phyloP scores from a whole-genome alignment of 2,329 filamentous ascomycete species.

The Lasiodiplodia gonubiensis region DNA sequence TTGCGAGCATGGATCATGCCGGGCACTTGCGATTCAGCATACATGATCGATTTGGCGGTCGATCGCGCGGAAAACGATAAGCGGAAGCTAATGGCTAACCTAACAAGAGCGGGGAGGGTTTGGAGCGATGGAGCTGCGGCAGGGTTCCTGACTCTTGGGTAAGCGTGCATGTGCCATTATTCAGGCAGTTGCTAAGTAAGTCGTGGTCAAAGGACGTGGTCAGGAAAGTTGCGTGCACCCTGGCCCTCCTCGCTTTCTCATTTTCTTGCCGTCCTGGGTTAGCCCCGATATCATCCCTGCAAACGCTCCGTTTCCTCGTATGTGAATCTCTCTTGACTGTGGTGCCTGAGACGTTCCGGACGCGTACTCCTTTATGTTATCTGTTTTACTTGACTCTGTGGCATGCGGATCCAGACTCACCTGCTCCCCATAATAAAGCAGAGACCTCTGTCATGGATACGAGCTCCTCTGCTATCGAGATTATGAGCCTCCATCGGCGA shows the following conservation, averaged over 20 bases:
- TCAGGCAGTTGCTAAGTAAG: not conserved
- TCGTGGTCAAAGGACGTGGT: not conserved
- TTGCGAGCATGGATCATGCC: slow-evolving; percentile 15
- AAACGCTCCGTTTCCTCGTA: not conserved
- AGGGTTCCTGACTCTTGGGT: slow-evolving; percentile 12
- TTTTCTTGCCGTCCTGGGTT: not conserved
- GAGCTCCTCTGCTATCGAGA: not conserved
- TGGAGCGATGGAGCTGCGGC: slow-evolving; percentile 14
- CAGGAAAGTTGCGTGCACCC: not conserved
- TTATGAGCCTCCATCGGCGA: not conserved
- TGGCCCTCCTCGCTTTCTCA: not conserved
- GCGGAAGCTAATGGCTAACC: slow-evolving; percentile 17
- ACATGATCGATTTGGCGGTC: slow-evolving; percentile 4
- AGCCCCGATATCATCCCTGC: not conserved
- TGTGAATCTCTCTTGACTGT: not conserved
- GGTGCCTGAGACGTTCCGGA: not conserved
- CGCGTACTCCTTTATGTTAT: not conserved
- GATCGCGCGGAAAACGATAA: slow-evolving; percentile 24
- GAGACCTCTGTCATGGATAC: not conserved
- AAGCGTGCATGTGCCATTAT: not conserved
- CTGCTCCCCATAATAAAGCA: slow-evolving; percentile 4
- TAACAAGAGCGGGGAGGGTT: not conserved
- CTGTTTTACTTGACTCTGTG: slow-evolving; percentile 7
- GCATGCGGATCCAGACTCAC: not conserved
- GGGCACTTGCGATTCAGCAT: slow-evolving; percentile 3